Evolutionary conservation across 1,284 basidiomycete genomes (phyloP).

Genomic region (Moesziomyces parantarcticus): DNA sequence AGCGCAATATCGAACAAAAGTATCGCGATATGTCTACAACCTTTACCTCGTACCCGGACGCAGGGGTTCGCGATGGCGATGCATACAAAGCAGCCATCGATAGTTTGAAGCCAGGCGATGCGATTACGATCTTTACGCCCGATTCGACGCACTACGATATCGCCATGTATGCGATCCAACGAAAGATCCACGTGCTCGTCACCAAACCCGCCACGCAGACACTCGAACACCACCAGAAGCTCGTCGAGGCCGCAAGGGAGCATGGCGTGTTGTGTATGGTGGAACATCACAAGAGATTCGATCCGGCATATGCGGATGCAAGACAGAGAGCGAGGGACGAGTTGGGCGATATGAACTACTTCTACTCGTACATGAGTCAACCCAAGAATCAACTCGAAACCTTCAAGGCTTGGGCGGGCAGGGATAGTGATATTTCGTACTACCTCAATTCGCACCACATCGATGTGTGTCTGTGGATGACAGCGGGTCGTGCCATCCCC

Average conservation of each 20-base stretch:
- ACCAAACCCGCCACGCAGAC: constrained; percentile 92
- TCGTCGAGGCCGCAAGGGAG: constrained; percentile 79
- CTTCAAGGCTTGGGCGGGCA: constrained; percentile 92
- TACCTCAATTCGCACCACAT: constrained; percentile 95
- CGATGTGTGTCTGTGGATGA: constrained; percentile 78
- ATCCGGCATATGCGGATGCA: constrained; percentile 92
- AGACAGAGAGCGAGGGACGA: constrained; percentile 76
- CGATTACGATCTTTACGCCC: constrained; percentile 87
- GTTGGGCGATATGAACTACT: constrained; percentile 90
- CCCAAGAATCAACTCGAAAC: constrained; percentile 93
- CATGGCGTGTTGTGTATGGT: constrained; percentile 88
- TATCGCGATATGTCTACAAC: constrained; percentile 88
- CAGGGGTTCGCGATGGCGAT: constrained; percentile 77
- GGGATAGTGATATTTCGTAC: constrained; percentile 78
- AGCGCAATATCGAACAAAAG: constrained; percentile 81
- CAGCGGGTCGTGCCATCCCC: constrained; percentile 74
- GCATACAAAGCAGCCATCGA: constrained; percentile 90
- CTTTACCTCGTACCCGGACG: constrained; percentile 83
- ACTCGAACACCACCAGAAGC: constrained; percentile 81
- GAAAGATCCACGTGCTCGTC: constrained; percentile 84
- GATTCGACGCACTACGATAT: constrained; percentile 83
- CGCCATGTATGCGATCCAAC: constrained; percentile 83
- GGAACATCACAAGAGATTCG: constrained; percentile 81
- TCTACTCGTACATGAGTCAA: constrained; percentile 80
- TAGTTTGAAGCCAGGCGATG: constrained; percentile 80